Conservation (phyloP, 192 early-diverging fungal genomes). For the Phlyctochytrium arcticum region DNA sequence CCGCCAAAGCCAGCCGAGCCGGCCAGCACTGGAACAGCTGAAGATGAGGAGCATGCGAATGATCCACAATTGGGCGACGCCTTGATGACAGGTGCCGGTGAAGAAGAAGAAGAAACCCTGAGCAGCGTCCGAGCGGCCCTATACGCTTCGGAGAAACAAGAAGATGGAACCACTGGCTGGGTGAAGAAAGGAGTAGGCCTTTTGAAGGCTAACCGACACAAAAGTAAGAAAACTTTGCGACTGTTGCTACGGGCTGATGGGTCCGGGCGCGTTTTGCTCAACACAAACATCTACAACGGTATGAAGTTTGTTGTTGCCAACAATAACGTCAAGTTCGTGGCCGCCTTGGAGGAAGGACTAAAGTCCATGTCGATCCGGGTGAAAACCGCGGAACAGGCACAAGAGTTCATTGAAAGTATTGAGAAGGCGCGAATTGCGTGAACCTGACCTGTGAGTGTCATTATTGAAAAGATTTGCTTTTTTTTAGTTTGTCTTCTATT, state of each 20-base stretch:
- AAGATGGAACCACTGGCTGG: constrained; percentile 8
- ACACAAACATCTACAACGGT: constrained; percentile 27
- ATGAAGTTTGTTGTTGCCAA: constrained; percentile 22
- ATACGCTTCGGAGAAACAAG: neutral
- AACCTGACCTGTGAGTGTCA: too few relatives aligned
- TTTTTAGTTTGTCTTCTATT: too few relatives aligned
- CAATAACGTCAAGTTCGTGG: constrained; percentile 11
- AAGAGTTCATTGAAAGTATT: neutral
- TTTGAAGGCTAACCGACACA: constrained; percentile 36
- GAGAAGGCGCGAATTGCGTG: neutral
- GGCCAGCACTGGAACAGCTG: constrained; percentile 13
- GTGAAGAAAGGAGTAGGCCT: constrained; percentile 30
- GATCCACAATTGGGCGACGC: constrained; percentile 31
- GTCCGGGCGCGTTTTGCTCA: constrained; percentile 38
- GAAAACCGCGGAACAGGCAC: neutral
- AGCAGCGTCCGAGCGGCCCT: constrained; percentile 23
- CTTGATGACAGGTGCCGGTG: constrained; percentile 41
- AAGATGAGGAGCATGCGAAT: constrained; percentile 26
- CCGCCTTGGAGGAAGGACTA: neutral
- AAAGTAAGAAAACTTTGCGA: constrained; percentile 25
- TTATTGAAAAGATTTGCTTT: too few relatives aligned
- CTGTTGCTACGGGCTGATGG: constrained; percentile 40
- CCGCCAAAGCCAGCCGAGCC: neutral
- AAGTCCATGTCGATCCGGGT: neutral
- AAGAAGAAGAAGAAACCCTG: constrained; percentile 36